Conservation (phyloP, 2,329 filamentous ascomycete species). For the Exophiala sideris region DNA sequence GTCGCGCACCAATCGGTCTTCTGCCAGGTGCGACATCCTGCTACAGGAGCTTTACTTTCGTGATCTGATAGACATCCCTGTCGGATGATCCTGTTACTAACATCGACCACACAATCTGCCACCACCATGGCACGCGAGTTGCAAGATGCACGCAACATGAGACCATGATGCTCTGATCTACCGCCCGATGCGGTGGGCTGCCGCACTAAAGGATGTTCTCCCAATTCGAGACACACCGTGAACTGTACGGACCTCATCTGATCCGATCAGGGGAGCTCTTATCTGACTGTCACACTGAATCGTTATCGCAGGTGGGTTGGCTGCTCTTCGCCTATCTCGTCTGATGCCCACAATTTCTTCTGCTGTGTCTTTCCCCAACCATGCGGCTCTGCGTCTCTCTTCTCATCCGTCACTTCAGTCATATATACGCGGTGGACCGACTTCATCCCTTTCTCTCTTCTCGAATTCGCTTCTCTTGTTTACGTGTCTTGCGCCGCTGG, state of each 20-base stretch:
- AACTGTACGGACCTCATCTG: neutral
- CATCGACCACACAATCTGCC: neutral
- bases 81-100: slow-evolving; percentile 8
- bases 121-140: slow-evolving; percentile 8
- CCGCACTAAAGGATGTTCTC: neutral
- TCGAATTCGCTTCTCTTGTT: neutral
- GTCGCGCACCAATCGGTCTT: slow-evolving; percentile 5
- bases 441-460: slow-evolving; percentile 8
- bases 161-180: slow-evolving; percentile 9
- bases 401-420: slow-evolving; percentile 6
- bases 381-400: neutral
- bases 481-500: neutral
- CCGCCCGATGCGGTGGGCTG: slow-evolving; percentile 6
- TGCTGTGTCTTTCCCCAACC: neutral
- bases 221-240: neutral
- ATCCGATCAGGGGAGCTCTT: neutral
- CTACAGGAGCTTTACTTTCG: slow-evolving; percentile 6
- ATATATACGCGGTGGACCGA: slow-evolving; percentile 11
- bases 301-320: neutral
- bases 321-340: neutral
- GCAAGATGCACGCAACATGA: slow-evolving; percentile 4
- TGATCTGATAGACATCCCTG: neutral
- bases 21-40: slow-evolving; percentile 7
- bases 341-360: neutral
- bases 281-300: neutral